These are phyloP conservation scores for Penicillium dipodomyicola DNA, from an alignment of 495 filamentous ascomycete species.

Conservation along the genomic window DNA sequence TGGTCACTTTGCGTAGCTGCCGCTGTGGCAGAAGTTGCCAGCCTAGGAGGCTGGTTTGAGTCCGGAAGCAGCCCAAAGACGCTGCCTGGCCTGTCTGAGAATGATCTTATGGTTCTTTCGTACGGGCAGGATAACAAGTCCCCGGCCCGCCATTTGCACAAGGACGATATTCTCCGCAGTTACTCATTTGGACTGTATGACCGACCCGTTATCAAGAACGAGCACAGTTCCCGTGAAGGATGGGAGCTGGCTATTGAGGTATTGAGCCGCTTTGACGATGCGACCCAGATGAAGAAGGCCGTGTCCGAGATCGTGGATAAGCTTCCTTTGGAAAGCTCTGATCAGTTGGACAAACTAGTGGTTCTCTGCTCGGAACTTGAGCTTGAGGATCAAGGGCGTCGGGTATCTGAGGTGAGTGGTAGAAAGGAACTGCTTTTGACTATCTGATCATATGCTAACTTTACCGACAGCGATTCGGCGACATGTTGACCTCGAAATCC, in stretches of 20 bases:
- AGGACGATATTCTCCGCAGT: slow-evolving; percentile 68
- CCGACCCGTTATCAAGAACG: slow-evolving; percentile 41
- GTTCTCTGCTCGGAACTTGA: slow-evolving; percentile 65
- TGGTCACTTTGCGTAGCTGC: slow-evolving; percentile 77
- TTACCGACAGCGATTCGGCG: slow-evolving; percentile 66
- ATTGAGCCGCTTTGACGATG: slow-evolving; percentile 69
- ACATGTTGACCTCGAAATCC: slow-evolving; percentile 60
- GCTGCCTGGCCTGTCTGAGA: slow-evolving; percentile 49
- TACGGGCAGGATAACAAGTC: slow-evolving; percentile 41
- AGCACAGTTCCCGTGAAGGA: slow-evolving; percentile 55
- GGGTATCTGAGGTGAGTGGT: slow-evolving; percentile 68
- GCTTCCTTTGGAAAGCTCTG: slow-evolving; percentile 61
- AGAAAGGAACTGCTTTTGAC: not conserved
- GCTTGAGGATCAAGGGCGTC: slow-evolving; percentile 66
- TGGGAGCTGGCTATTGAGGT: slow-evolving; percentile 85
- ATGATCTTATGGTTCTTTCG: slow-evolving; percentile 61
- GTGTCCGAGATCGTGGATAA: slow-evolving; percentile 63
- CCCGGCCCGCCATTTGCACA: slow-evolving; percentile 32
- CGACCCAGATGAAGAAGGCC: slow-evolving; percentile 59
- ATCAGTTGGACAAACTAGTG: slow-evolving; percentile 73
- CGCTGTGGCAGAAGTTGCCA: slow-evolving; percentile 76
- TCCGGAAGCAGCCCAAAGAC: slow-evolving; percentile 23
- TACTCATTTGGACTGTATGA: slow-evolving; percentile 61
- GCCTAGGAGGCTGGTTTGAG: slow-evolving; percentile 69
- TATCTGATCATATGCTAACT: slow-evolving; percentile 7